These are phyloP conservation scores for Solanum ossicruentum DNA, from an alignment of 257 asterid genomes.

Conservation along the genomic window DNA sequence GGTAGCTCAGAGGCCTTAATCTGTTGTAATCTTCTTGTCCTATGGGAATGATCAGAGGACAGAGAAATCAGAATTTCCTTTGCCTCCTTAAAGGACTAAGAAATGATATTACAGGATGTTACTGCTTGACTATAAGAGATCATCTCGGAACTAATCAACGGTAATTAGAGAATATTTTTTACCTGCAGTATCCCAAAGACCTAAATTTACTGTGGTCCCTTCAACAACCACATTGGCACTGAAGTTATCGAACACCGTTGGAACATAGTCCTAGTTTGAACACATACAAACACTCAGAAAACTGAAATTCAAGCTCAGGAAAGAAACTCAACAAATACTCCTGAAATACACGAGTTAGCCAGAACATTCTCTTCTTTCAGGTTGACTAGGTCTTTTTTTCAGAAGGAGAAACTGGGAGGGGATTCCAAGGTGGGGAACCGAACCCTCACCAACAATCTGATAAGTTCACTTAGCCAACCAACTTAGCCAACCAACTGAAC, in stretches of 20 bases:
- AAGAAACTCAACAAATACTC: neutral
- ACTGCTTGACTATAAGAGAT: neutral
- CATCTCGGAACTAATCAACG: neutral
- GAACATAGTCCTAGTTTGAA: conserved; percentile 64
- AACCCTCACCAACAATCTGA: neutral
- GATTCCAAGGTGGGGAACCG: neutral
- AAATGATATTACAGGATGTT: neutral
- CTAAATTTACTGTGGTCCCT: conserved; percentile 82
- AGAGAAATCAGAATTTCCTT: conserved; percentile 6
- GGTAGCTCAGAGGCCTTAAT: conserved; percentile 89
- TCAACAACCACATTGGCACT: conserved; percentile 97
- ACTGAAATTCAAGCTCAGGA: neutral
- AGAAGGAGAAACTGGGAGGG: neutral
- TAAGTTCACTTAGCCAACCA: neutral
- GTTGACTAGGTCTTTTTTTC: neutral
- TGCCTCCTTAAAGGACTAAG: neutral
- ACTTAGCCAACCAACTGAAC: no score
- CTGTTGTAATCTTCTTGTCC: conserved; percentile 98
- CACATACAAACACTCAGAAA: neutral
- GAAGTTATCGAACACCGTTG: conserved; percentile 90
- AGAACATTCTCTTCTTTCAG: neutral
- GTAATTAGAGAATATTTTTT: neutral
- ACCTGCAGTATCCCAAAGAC: conserved; percentile 99
- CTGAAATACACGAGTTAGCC: neutral
- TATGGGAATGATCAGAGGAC: conserved; percentile 14